Percentiles rank a stretch among this genome's conserved stretches.
Evolutionary conservation across 139 green algal species (phyloP).

Genomic region (Coccomyxa sp.): DNA sequence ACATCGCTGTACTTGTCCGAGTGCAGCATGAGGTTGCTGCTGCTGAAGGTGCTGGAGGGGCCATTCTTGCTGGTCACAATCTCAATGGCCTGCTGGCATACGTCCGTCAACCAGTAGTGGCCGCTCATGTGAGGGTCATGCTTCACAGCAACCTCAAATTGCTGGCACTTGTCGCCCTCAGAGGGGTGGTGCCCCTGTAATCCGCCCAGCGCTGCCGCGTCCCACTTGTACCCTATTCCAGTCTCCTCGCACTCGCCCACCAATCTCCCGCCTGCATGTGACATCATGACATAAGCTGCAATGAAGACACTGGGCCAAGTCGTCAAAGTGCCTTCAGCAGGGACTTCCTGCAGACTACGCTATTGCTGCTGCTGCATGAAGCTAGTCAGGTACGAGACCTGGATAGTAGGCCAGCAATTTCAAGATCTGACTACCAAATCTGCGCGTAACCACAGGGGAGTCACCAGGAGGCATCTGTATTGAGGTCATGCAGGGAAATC

Average conservation of each 20-base stretch:
- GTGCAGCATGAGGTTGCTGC: slow-evolving; percentile 1
- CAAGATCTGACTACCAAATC: too few relatives aligned
- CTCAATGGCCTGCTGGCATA: slow-evolving; percentile 11
- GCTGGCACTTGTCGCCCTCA: not conserved
- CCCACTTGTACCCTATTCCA: slow-evolving; percentile 6
- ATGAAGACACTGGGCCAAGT: too few relatives aligned
- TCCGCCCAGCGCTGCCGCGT: not conserved
- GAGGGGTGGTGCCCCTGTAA: not conserved
- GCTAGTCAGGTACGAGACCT: too few relatives aligned
- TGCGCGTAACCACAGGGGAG: too few relatives aligned
- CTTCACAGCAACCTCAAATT: slow-evolving; percentile 3
- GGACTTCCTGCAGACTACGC: too few relatives aligned
- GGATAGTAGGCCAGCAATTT: too few relatives aligned
- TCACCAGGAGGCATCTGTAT: too few relatives aligned
- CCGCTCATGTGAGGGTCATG: slow-evolving; percentile 2
- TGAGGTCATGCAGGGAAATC: too few relatives aligned
- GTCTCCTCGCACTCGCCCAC: not conserved
- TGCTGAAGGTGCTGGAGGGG: not conserved
- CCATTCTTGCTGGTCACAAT: slow-evolving; percentile 10
- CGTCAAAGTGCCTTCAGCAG: too few relatives aligned
- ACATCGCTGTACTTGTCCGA: slow-evolving; percentile 12
- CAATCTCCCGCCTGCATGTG: not conserved
- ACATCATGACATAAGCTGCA: too few relatives aligned
- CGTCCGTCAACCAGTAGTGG: slow-evolving; percentile 13
- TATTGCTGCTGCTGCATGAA: too few relatives aligned